Evolutionary conservation across 257 asterid genomes (phyloP).

Genomic region (Voacanga thouarsii): DNA sequence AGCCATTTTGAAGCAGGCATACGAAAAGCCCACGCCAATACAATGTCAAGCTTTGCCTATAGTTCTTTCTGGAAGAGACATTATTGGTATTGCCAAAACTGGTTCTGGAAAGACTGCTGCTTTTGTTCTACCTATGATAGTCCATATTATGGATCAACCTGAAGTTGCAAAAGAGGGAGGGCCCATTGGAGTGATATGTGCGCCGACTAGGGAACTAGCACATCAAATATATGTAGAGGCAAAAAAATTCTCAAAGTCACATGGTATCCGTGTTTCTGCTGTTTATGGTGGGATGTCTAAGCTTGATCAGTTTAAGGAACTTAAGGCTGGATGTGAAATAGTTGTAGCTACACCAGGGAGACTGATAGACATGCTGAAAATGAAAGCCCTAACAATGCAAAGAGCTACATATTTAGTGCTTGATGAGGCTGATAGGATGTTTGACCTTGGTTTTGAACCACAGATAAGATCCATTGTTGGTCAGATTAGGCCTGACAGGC

Average conservation of each 20-base stretch:
- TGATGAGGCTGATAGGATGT: slow-evolving; percentile 99
- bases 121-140: slow-evolving; percentile 93
- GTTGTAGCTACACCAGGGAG: slow-evolving; percentile 99
- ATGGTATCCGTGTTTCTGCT: slow-evolving; percentile 86
- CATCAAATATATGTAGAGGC: slow-evolving; percentile 96
- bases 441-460: slow-evolving; percentile 99
- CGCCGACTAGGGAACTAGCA: slow-evolving; percentile 98
- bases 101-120: slow-evolving; percentile 99
- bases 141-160: slow-evolving; percentile 95
- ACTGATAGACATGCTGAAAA: slow-evolving; percentile 90
- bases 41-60: slow-evolving; percentile 95
- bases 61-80: slow-evolving; percentile 92
- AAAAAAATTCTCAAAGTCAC: slow-evolving; percentile 79
- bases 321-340: slow-evolving; percentile 96
- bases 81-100: slow-evolving; percentile 95
- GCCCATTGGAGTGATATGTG: slow-evolving; percentile 96
- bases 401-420: slow-evolving; percentile 91
- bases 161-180: slow-evolving; percentile 93
- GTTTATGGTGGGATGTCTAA: slow-evolving; percentile 99
- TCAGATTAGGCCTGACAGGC: slow-evolving; percentile 96
- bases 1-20: slow-evolving; percentile 87
- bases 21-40: slow-evolving; percentile 89
- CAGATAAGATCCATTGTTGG: slow-evolving; percentile 96
- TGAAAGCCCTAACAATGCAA: slow-evolving; percentile 85
- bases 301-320: slow-evolving; percentile 94